Evolutionary conservation across 306 rosid genomes (phyloP).

Genomic region (Vachellia collinsii): DNA sequence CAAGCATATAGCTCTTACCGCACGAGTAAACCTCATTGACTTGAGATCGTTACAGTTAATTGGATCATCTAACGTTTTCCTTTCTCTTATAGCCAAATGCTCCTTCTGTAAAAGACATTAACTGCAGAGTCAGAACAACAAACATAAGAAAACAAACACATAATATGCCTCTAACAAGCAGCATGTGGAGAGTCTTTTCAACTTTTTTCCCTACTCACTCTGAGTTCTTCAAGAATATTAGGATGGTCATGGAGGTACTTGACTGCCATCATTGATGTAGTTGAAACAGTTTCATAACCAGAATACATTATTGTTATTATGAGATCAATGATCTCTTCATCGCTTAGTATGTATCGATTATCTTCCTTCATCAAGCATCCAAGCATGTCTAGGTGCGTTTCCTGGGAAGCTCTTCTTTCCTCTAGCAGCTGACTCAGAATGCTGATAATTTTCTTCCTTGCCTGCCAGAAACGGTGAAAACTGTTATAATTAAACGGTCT

Average conservation of each 20-base stretch:
- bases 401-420: slow-evolving; percentile 69
- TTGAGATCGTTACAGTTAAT: slow-evolving; percentile 72
- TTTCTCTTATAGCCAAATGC: slow-evolving; percentile 78
- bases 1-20: slow-evolving; percentile 56
- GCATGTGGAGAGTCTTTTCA: not conserved
- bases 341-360: slow-evolving; percentile 56
- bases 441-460: slow-evolving; percentile 72
- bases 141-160: slow-evolving; percentile 1
- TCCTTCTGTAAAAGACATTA: slow-evolving; percentile 60
- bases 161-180: not conserved
- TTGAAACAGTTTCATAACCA: slow-evolving; percentile 97
- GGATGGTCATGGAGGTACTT: slow-evolving; percentile 95
- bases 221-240: slow-evolving; percentile 76
- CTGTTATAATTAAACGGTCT: not conserved
- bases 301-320: slow-evolving; percentile 84
- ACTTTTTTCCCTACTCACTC: slow-evolving; percentile 59
- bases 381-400: slow-evolving; percentile 74
- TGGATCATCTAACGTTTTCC: slow-evolving; percentile 69
- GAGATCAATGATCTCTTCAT: slow-evolving; percentile 88
- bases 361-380: slow-evolving; percentile 67
- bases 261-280: slow-evolving; percentile 97
- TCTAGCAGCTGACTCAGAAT: slow-evolving; percentile 61
- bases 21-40: slow-evolving; percentile 91
- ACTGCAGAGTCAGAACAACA: slow-evolving; percentile 34
- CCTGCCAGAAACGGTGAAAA: slow-evolving; percentile 49